Conservation (phyloP, 352 stramenopile genomes). For the Globisporangium nunn region DNA sequence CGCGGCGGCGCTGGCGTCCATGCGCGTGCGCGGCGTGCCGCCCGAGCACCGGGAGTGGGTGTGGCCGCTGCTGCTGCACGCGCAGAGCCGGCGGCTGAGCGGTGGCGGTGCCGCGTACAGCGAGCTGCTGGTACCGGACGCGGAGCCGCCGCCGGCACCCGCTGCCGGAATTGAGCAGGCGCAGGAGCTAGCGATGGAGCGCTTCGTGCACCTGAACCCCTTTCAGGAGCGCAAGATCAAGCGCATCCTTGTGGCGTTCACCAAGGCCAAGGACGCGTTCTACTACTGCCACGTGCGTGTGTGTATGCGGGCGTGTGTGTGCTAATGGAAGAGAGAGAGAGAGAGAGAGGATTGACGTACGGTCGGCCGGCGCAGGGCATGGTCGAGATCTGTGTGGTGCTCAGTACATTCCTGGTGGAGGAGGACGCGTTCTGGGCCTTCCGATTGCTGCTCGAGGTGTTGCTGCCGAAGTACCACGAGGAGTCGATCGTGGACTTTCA, state of each 20-base stretch:
- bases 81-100: conserved; percentile 50
- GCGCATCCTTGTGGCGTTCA: conserved; percentile 66
- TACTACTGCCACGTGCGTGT: conserved; percentile 61
- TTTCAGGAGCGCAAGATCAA: conserved; percentile 84
- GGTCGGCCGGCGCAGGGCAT: conserved; percentile 30
- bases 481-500: conserved; percentile 77
- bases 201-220: conserved; percentile 68
- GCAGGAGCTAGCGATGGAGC: conserved; percentile 73
- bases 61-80: conserved; percentile 67
- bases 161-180: conserved; percentile 50
- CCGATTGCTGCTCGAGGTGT: conserved; percentile 56
- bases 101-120: conserved; percentile 39
- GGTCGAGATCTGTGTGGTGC: conserved; percentile 71
- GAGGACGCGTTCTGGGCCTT: conserved; percentile 80
- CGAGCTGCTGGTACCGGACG: conserved; percentile 32
- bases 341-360: background rate
- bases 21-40: conserved; percentile 53
- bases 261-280: conserved; percentile 61
- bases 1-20: conserved; percentile 33
- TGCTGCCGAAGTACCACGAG: conserved; percentile 78
- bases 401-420: conserved; percentile 70
- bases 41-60: conserved; percentile 70
- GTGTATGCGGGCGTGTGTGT: background rate
- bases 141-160: conserved; percentile 10
- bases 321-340: background rate